Conservation (phyloP, 2,329 filamentous ascomycete species). For the Myriosclerotinia scirpicola region DNA sequence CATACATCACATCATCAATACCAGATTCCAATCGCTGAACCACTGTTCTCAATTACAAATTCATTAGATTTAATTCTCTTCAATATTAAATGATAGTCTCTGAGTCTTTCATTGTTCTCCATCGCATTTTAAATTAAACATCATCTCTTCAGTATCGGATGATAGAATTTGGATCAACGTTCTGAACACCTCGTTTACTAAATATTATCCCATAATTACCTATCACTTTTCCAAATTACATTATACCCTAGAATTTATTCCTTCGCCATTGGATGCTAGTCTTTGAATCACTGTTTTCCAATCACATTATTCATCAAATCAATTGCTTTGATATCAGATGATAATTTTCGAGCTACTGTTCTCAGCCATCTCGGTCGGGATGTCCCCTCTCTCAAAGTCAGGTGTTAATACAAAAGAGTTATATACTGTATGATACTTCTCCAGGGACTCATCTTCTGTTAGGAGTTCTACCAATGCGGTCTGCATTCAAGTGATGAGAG, state of each 20-base stretch:
- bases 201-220: no score
- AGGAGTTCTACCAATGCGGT: background rate
- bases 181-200: no score
- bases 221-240: background rate
- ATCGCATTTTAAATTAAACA: no score
- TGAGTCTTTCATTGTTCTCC: background rate
- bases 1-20: no score
- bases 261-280: background rate
- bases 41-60: background rate
- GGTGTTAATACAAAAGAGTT: background rate
- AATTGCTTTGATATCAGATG: background rate
- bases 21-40: background rate
- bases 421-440: no score
- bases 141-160: background rate
- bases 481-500: background rate
- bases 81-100: background rate
- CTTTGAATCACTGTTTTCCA: background rate
- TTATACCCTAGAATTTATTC: background rate
- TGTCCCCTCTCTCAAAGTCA: no score
- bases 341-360: background rate
- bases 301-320: background rate
- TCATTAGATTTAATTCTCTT: background rate
- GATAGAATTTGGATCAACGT: background rate
- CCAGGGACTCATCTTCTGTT: background rate
- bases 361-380: background rate